Conservation (phyloP, 257 asterid species). For the Scutellaria galericulata region DNA sequence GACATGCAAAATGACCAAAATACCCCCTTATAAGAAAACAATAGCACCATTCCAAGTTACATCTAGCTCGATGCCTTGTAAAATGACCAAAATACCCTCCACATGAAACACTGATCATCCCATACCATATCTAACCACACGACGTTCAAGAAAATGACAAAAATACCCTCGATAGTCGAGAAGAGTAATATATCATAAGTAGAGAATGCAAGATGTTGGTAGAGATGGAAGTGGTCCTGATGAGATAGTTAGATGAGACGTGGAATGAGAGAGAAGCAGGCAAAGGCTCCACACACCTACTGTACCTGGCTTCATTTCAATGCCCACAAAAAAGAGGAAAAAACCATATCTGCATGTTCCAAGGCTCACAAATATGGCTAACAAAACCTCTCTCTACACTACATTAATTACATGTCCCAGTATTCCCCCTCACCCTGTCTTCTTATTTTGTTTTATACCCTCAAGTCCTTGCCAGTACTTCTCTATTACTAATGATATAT, state of each 20-base stretch:
- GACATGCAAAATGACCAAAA: background rate
- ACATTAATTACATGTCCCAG: background rate
- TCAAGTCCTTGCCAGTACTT: conserved; percentile 34
- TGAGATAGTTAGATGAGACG: conserved; percentile 3
- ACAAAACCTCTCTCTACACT: conserved; percentile 7
- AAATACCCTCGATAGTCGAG: conserved; percentile 19
- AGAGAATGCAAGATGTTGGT: conserved; percentile 22
- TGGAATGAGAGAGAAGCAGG: conserved; percentile 41
- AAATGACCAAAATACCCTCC: background rate
- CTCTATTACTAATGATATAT: background rate
- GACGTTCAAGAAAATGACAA: background rate
- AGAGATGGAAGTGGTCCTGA: conserved; percentile 42
- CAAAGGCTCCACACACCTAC: background rate
- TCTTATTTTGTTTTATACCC: conserved; percentile 37
- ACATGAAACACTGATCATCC: too few relatives aligned
- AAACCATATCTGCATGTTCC: conserved; percentile 59
- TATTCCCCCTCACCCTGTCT: conserved; percentile 10
- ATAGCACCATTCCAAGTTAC: background rate
- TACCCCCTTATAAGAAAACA: too few relatives aligned
- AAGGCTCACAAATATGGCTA: conserved; percentile 51
- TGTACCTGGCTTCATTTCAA: conserved; percentile 26
- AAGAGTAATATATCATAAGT: background rate
- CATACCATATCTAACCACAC: too few relatives aligned
- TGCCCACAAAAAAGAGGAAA: conserved; percentile 31
- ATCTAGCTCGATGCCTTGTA: background rate